Evolutionary conservation across 2,329 filamentous ascomycete species (phyloP), one percentile per base, ranked within the genome.

Genomic region (Colletotrichum zoysiae): DNA sequence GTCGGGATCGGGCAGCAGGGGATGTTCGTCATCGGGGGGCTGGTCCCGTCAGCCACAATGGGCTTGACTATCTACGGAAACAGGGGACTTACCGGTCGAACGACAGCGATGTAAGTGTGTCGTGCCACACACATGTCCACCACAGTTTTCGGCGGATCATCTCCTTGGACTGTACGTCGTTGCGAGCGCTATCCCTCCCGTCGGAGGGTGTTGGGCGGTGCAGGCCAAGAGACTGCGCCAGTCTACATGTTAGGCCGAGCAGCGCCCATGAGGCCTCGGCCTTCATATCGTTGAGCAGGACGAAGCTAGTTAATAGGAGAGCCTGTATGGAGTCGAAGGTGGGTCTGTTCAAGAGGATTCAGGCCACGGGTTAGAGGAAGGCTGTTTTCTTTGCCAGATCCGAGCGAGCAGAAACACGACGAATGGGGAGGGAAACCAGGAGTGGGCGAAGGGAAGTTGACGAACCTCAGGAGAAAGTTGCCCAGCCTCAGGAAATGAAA

Each of bases 71-170:
- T 11, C 44, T 26, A 30, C 16, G 23, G 44, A 33, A 20, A 6
- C 1, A 1, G n/a, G 20, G 18, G 11, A 12, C 80, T 75, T 80
- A 88, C 86, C 90, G 84, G 75, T 92, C 90, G 77, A 92, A 92
- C 0, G 90, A 91, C 2, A 92, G 79, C 0, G 90, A 92, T 0
- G 89, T 90, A 26, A 92, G 81, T 7, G 88, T 91, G 68, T 92
- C 90, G 74, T 92, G 90, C 90, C 90, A 92, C 12, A 90, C 85
- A 74, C 88, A 90, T 5, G 88, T 90, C 90, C 90, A 88, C 89
- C 89, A 89, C 55, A 90, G 78, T 63, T 86, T 87, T 48, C 87
- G 82, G 40, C 89, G 81, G 64, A 89, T 84, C 77, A 85, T 85
- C 48, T 90, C 87, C 71, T 86, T 89, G n/a, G 83, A 80, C 59